Percentiles rank a stretch among this genome's conserved stretches.
Conservation (phyloP, 768 basidiomycete genomes). For the Kwoniella bestiolae region DNA sequence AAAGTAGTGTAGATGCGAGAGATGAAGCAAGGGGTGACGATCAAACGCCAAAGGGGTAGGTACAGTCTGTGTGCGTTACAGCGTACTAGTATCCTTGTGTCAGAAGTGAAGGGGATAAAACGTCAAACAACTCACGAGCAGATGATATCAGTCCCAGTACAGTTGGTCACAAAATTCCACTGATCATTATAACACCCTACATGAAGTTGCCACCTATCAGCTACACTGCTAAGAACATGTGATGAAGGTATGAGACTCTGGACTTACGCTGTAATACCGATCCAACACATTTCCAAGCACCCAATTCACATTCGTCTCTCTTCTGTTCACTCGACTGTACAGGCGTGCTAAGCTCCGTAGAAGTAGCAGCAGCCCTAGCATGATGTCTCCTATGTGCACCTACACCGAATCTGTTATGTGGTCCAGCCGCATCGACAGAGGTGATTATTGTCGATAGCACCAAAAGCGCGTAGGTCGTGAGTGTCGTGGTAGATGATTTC, state of each 20-base stretch:
- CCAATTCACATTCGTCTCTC: conserved; percentile 15
- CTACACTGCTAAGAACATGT: not conserved
- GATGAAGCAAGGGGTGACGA: not conserved
- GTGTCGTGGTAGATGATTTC: not conserved
- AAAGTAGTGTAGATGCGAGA: not conserved
- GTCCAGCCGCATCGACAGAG: conserved; percentile 16
- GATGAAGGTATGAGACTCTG: not conserved
- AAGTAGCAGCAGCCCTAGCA: conserved; percentile 17
- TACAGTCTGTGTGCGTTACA: no score
- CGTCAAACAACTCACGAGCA: conserved; percentile 19
- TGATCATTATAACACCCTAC: conserved; percentile 22
- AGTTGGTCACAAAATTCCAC: conserved; percentile 24
- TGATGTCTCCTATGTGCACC: conserved; percentile 20
- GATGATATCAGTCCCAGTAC: conserved; percentile 23
- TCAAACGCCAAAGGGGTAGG: not conserved
- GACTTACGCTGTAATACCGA: conserved; percentile 25
- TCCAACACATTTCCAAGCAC: conserved; percentile 26
- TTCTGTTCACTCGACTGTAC: conserved; percentile 10
- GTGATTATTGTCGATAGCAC: not conserved
- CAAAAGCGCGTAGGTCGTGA: not conserved
- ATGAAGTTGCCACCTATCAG: not conserved
- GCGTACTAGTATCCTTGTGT: no score
- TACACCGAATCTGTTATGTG: conserved; percentile 9
- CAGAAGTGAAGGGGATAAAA: not conserved
- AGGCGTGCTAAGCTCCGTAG: not conserved